These are phyloP conservation scores for Rhizopus arrhizus DNA, from an alignment of 371 early-diverging fungal species.

Conservation along the genomic window DNA sequence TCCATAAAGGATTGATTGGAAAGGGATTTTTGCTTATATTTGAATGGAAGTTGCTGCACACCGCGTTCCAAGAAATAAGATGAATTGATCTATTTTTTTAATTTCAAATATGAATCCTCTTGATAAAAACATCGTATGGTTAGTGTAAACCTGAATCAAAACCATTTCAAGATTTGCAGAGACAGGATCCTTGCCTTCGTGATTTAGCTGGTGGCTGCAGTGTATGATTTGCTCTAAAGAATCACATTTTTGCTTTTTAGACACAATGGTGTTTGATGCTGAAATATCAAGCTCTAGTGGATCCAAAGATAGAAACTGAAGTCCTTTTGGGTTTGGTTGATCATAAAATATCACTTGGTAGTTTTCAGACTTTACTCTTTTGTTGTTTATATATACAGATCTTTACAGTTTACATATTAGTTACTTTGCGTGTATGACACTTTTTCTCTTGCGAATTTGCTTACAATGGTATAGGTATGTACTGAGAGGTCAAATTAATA, in stretches of 20 bases:
- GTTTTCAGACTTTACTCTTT: neutral
- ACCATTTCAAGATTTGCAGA: conserved; percentile 31
- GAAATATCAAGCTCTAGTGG: conserved; percentile 74
- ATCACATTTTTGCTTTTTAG: conserved; percentile 2
- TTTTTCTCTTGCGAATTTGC: neutral
- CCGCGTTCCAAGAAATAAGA: conserved; percentile 54
- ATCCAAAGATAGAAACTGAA: conserved; percentile 73
- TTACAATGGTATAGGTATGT: conserved; percentile 25
- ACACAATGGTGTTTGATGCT: conserved; percentile 35
- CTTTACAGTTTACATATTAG: conserved; percentile 1
- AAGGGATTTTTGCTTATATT: conserved; percentile 30
- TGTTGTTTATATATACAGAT: conserved; percentile 16
- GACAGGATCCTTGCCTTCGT: neutral
- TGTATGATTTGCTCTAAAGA: conserved; percentile 23
- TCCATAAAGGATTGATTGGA: conserved; percentile 6
- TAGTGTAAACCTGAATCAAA: conserved; percentile 34
- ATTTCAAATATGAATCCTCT: neutral
- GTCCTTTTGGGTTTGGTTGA: conserved; percentile 62
- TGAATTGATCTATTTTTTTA: conserved; percentile 42
- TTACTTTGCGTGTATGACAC: neutral
- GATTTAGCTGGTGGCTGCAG: conserved; percentile 24
- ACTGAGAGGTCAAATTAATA: conserved; percentile 3
- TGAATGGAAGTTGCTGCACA: conserved; percentile 33
- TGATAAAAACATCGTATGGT: neutral
- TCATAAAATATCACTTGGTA: conserved; percentile 64